A percentile compares a stretch with the other conserved stretches of the same genome.
Conservation (phyloP, 306 rosid species). For the Argentina anserina region DNA sequence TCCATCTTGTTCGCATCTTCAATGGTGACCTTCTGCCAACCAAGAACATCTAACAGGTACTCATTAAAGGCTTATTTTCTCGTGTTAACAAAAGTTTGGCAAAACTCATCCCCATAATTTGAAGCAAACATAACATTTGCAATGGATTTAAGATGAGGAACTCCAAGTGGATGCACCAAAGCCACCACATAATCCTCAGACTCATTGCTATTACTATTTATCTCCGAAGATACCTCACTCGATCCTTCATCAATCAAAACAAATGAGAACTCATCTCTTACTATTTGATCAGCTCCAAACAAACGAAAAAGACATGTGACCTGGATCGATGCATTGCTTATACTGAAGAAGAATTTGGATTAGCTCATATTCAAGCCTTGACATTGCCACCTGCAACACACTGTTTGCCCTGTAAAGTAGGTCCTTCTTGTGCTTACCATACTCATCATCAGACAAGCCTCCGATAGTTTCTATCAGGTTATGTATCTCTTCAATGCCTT, state of each 20-base stretch:
- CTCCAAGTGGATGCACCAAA: slow-evolving; percentile 40
- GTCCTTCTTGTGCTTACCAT: slow-evolving; percentile 33
- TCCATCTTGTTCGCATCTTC: slow-evolving; percentile 50
- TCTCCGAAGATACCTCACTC: slow-evolving; percentile 15
- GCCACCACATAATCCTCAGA: slow-evolving; percentile 27
- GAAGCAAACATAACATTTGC: slow-evolving; percentile 59
- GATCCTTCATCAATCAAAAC: slow-evolving; percentile 40
- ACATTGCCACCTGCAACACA: slow-evolving; percentile 53
- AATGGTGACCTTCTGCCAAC: slow-evolving; percentile 46
- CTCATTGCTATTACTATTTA: slow-evolving; percentile 15
- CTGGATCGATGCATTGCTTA: slow-evolving; percentile 50
- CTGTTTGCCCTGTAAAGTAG: slow-evolving; percentile 40
- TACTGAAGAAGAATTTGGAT: slow-evolving; percentile 45
- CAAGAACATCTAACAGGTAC: slow-evolving; percentile 37
- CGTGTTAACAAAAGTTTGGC: slow-evolving; percentile 37
- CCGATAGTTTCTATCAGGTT: slow-evolving; percentile 35
- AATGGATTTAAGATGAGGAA: slow-evolving; percentile 49
- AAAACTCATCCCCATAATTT: slow-evolving; percentile 50
- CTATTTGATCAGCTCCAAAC: slow-evolving; percentile 26
- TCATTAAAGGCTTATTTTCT: slow-evolving; percentile 54
- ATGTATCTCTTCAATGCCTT: slow-evolving; percentile 42
- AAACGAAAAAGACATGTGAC: slow-evolving; percentile 42
- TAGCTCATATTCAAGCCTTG: slow-evolving; percentile 52
- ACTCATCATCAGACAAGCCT: slow-evolving; percentile 27
- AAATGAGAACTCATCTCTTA: slow-evolving; percentile 33